phyloP scores from a whole-genome alignment of 495 filamentous ascomycete species.

The Chaetomidium leptoderma region DNA sequence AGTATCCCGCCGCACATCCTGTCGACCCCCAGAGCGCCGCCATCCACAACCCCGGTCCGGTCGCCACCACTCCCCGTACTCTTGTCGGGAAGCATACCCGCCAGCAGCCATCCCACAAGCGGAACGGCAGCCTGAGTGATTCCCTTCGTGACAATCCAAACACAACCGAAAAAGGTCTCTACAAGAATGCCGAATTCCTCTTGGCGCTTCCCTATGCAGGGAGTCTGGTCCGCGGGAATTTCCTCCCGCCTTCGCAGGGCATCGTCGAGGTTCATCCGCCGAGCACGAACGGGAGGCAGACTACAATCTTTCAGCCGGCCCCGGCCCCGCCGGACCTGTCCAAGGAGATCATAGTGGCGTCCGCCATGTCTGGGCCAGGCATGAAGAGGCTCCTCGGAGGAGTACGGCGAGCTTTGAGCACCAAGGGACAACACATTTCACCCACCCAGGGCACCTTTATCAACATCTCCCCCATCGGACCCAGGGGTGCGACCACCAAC shows the following conservation, averaged over 20 bases:
- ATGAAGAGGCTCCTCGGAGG: conserved; percentile 84
- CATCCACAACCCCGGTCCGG: conserved; percentile 42
- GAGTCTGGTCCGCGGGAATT: conserved; percentile 76
- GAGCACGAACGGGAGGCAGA: conserved; percentile 41
- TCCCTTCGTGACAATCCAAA: conserved; percentile 71
- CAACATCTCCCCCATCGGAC: conserved; percentile 49
- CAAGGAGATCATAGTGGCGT: conserved; percentile 43
- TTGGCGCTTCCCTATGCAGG: conserved; percentile 68
- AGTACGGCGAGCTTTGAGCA: conserved; percentile 82
- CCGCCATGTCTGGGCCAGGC: conserved; percentile 56
- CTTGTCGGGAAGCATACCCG: conserved; percentile 51
- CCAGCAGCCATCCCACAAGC: conserved; percentile 44
- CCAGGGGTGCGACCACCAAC: conserved; percentile 48
- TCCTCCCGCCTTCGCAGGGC: conserved; percentile 70
- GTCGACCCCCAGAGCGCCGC: conserved; percentile 53
- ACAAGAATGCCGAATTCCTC: conserved; percentile 53
- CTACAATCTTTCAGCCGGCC: conserved; percentile 47
- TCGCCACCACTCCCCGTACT: conserved; percentile 50
- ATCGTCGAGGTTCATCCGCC: conserved; percentile 69
- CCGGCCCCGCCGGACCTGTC: conserved; percentile 27
- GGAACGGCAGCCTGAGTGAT: conserved; percentile 66
- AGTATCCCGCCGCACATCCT: conserved; percentile 57
- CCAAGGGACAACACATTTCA: conserved; percentile 49
- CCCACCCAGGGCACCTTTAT: conserved; percentile 46
- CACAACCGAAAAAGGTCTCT: conserved; percentile 44